Evolutionary conservation across 2,329 filamentous ascomycete species (phyloP).

Genomic region (Aureobasidium sp.): DNA sequence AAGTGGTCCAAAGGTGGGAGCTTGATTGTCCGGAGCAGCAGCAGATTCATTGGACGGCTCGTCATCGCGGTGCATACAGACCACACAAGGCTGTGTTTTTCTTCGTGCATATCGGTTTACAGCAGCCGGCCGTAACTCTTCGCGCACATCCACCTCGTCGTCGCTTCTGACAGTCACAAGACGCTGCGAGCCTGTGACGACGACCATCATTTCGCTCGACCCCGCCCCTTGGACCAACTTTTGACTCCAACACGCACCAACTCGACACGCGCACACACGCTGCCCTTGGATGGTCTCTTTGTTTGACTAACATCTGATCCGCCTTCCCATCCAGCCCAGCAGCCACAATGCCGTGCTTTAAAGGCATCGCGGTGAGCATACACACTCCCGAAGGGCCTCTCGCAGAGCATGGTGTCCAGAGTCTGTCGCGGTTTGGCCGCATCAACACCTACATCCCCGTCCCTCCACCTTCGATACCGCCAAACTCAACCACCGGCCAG

Average conservation of each 20-base stretch:
- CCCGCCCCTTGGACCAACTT: constrained; percentile 11
- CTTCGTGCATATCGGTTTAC: neutral
- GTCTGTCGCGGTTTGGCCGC: constrained; percentile 80
- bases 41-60: constrained; percentile 4
- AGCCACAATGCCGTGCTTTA: constrained; percentile 80
- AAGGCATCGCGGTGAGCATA: constrained; percentile 96
- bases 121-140: neutral
- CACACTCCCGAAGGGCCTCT: constrained; percentile 75
- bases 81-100: neutral
- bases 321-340: neutral
- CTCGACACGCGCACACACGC: neutral
- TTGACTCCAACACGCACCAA: neutral
- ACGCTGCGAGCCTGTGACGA: neutral
- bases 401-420: constrained; percentile 89
- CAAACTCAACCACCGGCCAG: constrained; percentile 59
- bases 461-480: constrained; percentile 71
- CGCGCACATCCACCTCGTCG: neutral
- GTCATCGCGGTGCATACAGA: neutral
- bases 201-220: neutral
- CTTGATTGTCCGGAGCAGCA: neutral
- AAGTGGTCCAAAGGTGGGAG: neutral
- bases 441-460: constrained; percentile 98
- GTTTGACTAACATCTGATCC: neutral
- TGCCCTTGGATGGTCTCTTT: neutral
- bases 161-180: neutral